These are phyloP conservation scores for Xylaria digitata DNA, from an alignment of 2,329 filamentous ascomycete species.

Conservation along the genomic window DNA sequence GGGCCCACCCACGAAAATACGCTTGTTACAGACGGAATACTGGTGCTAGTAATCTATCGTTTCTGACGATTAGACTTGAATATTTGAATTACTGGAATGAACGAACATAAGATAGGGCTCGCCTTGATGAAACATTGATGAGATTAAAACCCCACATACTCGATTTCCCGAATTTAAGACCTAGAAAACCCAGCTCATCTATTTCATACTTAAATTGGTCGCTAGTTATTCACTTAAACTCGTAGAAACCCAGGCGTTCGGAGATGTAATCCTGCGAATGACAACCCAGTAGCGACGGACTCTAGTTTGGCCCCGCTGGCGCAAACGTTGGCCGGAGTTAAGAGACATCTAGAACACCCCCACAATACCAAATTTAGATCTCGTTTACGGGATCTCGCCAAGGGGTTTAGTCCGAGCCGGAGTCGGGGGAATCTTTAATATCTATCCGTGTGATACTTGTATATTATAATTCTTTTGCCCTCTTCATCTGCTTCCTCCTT, in stretches of 20 bases:
- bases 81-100: too few species aligned
- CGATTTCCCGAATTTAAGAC: too few species aligned
- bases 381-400: not conserved
- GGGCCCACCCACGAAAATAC: too few species aligned
- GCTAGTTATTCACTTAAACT: too few species aligned
- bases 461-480: not conserved
- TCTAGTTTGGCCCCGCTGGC: not conserved
- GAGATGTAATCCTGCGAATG: not conserved
- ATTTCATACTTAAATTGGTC: too few species aligned
- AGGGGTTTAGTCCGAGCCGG: not conserved
- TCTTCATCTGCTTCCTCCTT: not conserved
- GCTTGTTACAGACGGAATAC: too few species aligned
- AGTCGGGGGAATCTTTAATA: not conserved
- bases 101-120: too few species aligned
- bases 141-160: too few species aligned
- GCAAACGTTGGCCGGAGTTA: not conserved
- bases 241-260: not conserved
- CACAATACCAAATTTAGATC: constrained; percentile 2
- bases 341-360: not conserved
- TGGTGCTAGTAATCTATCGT: too few species aligned
- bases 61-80: too few species aligned
- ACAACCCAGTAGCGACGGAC: not conserved
- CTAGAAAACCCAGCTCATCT: too few species aligned
- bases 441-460: not conserved
- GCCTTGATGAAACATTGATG: too few species aligned